Conservation (phyloP, 2,329 filamentous ascomycete genomes). For the Phialophora verrucosa region DNA sequence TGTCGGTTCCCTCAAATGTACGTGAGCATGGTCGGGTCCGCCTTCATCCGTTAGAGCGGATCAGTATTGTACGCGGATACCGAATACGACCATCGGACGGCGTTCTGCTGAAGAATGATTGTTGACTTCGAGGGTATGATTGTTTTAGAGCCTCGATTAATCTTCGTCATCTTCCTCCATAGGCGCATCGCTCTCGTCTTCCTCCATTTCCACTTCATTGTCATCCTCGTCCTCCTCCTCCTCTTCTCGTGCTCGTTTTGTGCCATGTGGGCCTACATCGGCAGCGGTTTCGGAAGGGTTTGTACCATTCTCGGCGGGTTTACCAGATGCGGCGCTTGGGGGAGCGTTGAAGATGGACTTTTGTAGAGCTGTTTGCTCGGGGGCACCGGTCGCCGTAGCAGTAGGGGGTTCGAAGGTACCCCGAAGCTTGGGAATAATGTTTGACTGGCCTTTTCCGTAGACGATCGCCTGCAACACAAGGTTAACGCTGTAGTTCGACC, state of each 20-base stretch:
- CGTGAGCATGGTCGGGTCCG: neutral
- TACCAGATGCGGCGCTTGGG: slow-evolving; percentile 53
- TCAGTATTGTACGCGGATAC: neutral
- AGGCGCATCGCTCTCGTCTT: slow-evolving; percentile 72
- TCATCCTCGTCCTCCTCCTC: slow-evolving; percentile 64
- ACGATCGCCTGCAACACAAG: slow-evolving; percentile 72
- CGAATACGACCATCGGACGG: neutral
- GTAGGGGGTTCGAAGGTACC: slow-evolving; percentile 80
- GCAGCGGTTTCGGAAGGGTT: slow-evolving; percentile 59
- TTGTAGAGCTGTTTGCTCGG: slow-evolving; percentile 74
- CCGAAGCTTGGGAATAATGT: slow-evolving; percentile 87
- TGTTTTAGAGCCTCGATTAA: slow-evolving; percentile 40
- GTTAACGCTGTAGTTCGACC: slow-evolving; percentile 24
- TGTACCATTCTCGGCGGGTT: slow-evolving; percentile 51
- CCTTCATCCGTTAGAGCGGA: neutral
- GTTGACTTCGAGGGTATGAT: neutral
- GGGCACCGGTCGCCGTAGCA: slow-evolving; percentile 56
- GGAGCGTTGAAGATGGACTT: slow-evolving; percentile 78
- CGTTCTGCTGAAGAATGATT: neutral
- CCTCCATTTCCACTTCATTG: slow-evolving; percentile 65
- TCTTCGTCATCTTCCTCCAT: slow-evolving; percentile 78
- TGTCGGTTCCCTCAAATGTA: neutral
- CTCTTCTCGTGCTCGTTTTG: slow-evolving; percentile 74
- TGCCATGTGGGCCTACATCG: slow-evolving; percentile 61
- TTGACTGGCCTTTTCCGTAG: slow-evolving; percentile 88